Conservation (phyloP, 352 stramenopile genomes). For the Globisporangium yorkense region DNA sequence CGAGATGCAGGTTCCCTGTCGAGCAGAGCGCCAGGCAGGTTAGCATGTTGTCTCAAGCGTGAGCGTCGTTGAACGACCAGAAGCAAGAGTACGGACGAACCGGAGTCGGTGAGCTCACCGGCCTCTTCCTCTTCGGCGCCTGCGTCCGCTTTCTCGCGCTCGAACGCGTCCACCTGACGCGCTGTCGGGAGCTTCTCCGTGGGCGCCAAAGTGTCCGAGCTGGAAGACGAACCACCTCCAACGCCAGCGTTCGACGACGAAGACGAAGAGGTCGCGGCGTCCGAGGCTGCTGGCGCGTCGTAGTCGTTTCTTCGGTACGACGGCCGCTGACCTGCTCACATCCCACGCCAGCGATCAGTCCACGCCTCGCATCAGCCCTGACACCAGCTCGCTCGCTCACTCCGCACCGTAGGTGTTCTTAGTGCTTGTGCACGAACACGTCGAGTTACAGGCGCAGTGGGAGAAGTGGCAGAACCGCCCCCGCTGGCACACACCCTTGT, state of each 20-base stretch:
- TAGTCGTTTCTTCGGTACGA: constrained; percentile 81
- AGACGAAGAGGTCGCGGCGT: constrained; percentile 18
- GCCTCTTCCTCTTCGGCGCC: constrained; percentile 58
- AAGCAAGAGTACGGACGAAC: constrained; percentile 20
- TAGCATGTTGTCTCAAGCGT: neutral
- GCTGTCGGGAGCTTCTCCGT: constrained; percentile 40
- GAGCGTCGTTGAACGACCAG: neutral
- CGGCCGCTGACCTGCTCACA: constrained; percentile 57
- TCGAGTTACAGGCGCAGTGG: constrained; percentile 84
- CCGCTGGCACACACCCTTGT: constrained; percentile 82
- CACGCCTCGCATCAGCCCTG: too few species aligned
- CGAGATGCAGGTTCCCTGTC: constrained; percentile 55
- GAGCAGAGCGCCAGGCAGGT: constrained; percentile 1
- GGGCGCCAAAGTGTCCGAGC: constrained; percentile 1
- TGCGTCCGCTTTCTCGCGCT: constrained; percentile 35
- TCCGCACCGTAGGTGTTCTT: constrained; percentile 81
- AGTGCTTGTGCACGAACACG: constrained; percentile 68
- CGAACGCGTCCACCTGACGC: constrained; percentile 34
- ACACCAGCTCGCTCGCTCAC: neutral
- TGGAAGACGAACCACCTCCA: neutral
- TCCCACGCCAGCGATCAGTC: neutral
- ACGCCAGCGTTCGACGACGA: neutral
- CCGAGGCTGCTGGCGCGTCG: constrained; percentile 64
- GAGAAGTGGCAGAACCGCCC: constrained; percentile 84
- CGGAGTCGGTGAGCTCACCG: constrained; percentile 56